Evolutionary conservation across 2,329 filamentous ascomycete species (phyloP).

Genomic region (Fusarium papillatum): DNA sequence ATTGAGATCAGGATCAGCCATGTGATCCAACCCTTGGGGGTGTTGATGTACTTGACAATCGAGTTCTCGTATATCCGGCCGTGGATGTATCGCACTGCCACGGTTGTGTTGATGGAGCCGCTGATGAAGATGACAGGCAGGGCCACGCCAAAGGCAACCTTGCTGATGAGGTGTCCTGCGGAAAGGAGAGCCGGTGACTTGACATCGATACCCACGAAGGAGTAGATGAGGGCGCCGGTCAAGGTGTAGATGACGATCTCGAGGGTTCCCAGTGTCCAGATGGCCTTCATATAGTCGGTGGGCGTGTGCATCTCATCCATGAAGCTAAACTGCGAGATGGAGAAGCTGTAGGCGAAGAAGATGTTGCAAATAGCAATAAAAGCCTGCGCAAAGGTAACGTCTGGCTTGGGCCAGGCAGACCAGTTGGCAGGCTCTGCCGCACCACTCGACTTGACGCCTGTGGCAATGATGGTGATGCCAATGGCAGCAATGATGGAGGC

Average conservation of each 20-base stretch:
- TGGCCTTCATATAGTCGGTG: slow-evolving; percentile 58
- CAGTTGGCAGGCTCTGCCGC: slow-evolving; percentile 41
- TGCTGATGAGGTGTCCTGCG: slow-evolving; percentile 64
- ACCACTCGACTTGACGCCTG: slow-evolving; percentile 58
- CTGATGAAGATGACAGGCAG: slow-evolving; percentile 78
- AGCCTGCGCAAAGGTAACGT: slow-evolving; percentile 61
- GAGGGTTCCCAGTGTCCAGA: slow-evolving; percentile 70
- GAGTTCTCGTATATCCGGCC: slow-evolving; percentile 43
- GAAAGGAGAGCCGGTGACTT: slow-evolving; percentile 74
- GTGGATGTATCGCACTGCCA: slow-evolving; percentile 53
- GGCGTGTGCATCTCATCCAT: slow-evolving; percentile 62
- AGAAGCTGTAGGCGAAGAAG: slow-evolving; percentile 73
- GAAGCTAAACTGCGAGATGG: slow-evolving; percentile 58
- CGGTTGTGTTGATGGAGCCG: slow-evolving; percentile 71
- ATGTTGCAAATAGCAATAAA: slow-evolving; percentile 75
- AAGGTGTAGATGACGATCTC: slow-evolving; percentile 74
- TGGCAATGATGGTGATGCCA: slow-evolving; percentile 72
- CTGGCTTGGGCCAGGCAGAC: slow-evolving; percentile 53
- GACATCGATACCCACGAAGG: slow-evolving; percentile 72
- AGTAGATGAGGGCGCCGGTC: slow-evolving; percentile 75
- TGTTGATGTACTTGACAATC: slow-evolving; percentile 41
- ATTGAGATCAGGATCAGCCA: slow-evolving; percentile 71
- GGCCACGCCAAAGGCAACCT: slow-evolving; percentile 58
- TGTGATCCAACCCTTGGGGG: slow-evolving; percentile 50
- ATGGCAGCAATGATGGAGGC: slow-evolving; percentile 63